Conservation (phyloP, 169 alveolate genomes). For the Besnoitia besnoiti region DNA sequence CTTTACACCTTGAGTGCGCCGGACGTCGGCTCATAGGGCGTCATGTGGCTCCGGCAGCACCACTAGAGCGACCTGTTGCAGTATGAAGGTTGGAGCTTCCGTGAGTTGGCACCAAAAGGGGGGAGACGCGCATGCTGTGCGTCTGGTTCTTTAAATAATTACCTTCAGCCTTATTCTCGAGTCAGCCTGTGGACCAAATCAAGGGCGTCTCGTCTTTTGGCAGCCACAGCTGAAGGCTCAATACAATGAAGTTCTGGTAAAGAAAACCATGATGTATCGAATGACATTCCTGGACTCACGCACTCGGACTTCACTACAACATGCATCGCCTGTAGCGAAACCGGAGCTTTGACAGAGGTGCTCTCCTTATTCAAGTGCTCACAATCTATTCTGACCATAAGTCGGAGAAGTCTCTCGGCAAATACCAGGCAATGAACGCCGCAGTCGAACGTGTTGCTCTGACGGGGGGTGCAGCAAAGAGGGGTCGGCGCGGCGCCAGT, state of each 20-base stretch:
- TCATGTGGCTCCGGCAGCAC: too few species aligned
- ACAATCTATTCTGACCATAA: background rate
- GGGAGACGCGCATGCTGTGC: too few species aligned
- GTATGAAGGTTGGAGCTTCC: too few species aligned
- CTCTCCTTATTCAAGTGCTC: background rate
- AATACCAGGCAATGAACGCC: background rate
- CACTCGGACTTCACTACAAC: background rate
- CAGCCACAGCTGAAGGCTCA: background rate
- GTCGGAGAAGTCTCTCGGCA: background rate
- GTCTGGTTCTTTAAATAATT: too few species aligned
- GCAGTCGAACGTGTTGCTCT: conserved; percentile 1
- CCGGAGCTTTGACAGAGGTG: background rate
- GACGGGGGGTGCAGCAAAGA: background rate
- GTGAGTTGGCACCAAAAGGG: too few species aligned
- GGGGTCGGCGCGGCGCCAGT: background rate
- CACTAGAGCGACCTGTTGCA: too few species aligned
- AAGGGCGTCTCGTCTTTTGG: background rate
- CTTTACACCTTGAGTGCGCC: too few species aligned
- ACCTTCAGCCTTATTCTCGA: too few species aligned
- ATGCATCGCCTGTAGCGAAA: background rate
- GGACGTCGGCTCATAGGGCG: too few species aligned
- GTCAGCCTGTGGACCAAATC: background rate
- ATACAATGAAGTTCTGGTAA: background rate
- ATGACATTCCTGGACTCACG: background rate
- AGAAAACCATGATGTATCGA: background rate